phyloP scores from a whole-genome alignment of 352 stramenopile genomes.

The Blastocystis sp. region DNA sequence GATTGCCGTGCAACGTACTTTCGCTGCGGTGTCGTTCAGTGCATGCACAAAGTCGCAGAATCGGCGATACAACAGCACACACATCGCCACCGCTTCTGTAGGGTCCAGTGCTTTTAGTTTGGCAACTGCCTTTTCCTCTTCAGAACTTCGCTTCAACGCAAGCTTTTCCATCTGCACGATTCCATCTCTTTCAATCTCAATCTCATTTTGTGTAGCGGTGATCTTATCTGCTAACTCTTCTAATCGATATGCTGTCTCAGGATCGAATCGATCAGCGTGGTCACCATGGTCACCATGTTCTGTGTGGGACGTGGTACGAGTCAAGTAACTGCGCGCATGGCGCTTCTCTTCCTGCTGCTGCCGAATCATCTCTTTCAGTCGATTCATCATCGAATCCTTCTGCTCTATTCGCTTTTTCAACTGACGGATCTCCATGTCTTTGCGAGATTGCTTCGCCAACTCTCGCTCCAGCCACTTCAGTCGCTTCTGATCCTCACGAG shows the following conservation, averaged over 20 bases:
- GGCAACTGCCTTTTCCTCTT: background rate
- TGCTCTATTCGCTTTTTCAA: background rate
- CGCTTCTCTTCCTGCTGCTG: background rate
- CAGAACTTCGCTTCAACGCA: background rate
- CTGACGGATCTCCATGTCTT: conserved; percentile 11
- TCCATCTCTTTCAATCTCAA: background rate
- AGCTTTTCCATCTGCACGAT: background rate
- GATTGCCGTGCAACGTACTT: background rate
- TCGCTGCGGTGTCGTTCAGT: background rate
- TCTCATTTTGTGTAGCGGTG: background rate
- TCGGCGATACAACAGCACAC: background rate
- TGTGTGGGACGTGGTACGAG: too few species aligned
- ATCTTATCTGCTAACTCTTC: conserved; percentile 17
- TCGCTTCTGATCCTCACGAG: conserved; percentile 30
- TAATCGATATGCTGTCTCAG: background rate
- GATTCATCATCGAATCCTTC: conserved; percentile 11
- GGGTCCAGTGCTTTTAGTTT: background rate
- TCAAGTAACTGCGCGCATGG: background rate
- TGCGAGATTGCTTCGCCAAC: background rate
- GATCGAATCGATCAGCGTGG: too few species aligned
- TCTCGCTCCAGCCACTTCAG: conserved; percentile 37
- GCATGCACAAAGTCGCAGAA: background rate
- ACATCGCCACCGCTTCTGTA: background rate
- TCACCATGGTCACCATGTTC: background rate
- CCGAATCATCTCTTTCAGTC: background rate